Base-by-base conservation (phyloP, 2,329 filamentous ascomycete genomes). In the Colletotrichum costaricense region DNA sequence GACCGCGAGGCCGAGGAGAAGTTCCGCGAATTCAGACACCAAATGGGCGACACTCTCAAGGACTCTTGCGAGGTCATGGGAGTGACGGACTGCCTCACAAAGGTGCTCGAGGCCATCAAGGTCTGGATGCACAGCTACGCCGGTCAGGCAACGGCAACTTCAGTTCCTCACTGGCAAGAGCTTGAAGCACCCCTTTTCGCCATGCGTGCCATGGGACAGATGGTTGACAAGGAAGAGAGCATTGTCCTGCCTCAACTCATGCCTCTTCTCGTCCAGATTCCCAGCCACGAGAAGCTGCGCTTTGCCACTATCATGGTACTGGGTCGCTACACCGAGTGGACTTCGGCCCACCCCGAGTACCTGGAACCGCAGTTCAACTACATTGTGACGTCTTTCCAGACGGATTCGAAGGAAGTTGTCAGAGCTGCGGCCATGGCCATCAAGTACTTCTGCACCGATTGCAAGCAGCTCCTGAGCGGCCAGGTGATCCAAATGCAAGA, bases 301-400 rank as follows among this genome's bases (percentile, higher is more conserved):
- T 99, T 99, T 83, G 96, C 97, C 75, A 96, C 96, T 6, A 98
- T 98, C 79, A 98, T 99, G 95, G 95, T 97, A 3, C 89, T 99
- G 26, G 97, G 95, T 49, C 91, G 97, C 75, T 99, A 99, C 81
- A 99, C 97, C 0, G 96, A 98, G 82, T 99, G 97, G 97, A 99
- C 97, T 0, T 92, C 97, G 5, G 92, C 95, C 60, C 97, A 99
- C 79, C 94, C 96, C 0, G 95, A 98, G 72, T 97, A 96, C 58
- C 88, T 99, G 9, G 94, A 98, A 82, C 89, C 94, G 9, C 97
- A 99, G 82, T 94, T 99, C 80, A 95, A 95, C 79, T 99, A 97
- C 84, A 97, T 99, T 79, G 95, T 98, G 76, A 93, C 93, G 5
- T 97, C 95, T 0, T 99, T 99, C 84, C 90, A 94, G 76, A 94